A percentile compares a stretch with the other conserved stretches of the same genome.
These are phyloP conservation scores for Puccinia sorghi DNA, from an alignment of 1,284 basidiomycete genomes.

Conservation along the genomic window DNA sequence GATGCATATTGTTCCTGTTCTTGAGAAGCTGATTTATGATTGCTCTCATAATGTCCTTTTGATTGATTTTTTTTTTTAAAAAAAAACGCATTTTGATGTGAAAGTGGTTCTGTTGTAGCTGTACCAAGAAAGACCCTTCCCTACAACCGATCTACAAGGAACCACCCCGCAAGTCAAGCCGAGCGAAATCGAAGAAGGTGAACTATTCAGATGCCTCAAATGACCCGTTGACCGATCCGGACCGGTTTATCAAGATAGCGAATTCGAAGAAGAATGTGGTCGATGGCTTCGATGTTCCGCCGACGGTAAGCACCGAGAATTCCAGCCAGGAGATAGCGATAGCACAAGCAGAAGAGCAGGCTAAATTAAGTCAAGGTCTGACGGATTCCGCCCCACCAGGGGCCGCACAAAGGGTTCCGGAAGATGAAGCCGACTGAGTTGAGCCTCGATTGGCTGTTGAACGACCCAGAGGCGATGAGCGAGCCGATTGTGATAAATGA, in stretches of 20 bases:
- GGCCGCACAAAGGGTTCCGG: constrained; percentile 31
- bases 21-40: background rate
- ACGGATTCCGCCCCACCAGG: background rate
- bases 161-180: constrained; percentile 35
- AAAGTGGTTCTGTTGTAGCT: constrained; percentile 18
- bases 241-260: constrained; percentile 33
- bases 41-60: background rate
- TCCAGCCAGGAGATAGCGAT: background rate
- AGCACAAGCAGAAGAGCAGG: background rate
- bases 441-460: background rate
- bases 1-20: too few species aligned
- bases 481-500: constrained; percentile 40
- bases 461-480: constrained; percentile 24
- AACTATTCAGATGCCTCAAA: background rate
- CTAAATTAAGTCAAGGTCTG: background rate
- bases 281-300: constrained; percentile 27
- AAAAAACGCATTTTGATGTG: background rate
- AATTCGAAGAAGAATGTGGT: constrained; percentile 23
- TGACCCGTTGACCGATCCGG: constrained; percentile 10
- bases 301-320: constrained; percentile 13
- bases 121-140: constrained; percentile 25
- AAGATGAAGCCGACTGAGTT: constrained; percentile 25
- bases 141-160: constrained; percentile 21
- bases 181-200: constrained; percentile 13
- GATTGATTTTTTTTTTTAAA: background rate